Base-by-base conservation (phyloP, 495 filamentous ascomycete genomes). In the Trichodelitschia bisporula region DNA sequence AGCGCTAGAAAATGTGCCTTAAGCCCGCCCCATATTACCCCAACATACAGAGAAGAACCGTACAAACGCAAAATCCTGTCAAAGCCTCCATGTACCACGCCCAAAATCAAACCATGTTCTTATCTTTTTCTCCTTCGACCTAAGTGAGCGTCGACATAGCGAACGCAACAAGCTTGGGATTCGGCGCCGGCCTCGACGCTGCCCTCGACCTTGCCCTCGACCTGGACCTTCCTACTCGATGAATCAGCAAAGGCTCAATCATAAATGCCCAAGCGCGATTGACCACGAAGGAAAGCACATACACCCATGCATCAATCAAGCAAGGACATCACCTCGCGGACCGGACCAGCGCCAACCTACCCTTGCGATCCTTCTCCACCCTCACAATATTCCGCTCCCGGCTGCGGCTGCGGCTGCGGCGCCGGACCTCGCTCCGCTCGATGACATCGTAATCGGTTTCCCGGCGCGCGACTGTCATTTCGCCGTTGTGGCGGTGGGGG, bases 321-420 rank as follows among this genome's bases (percentile, higher is more conserved):
- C 40, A 44, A 51, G 48, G 58, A 46, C 48, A 54, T 62, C 49
- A 66, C 61, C 53, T 66, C 49, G 50, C 55, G 58, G 51, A 58
- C 29, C 48, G 38, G 40, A 55, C 48, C 51, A 74, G 61, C 52
- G 58, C 63, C 59, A 76, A 58, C 71, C 61, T 80, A 89, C 82
- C 77, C 73, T 64, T 78, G 52, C 69, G 69, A 46, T 90, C 76
- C 57, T 69, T 74, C 53, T 74, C 70, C 38, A 86, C 56, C 41
- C 77, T 62, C 14, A 72, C 42, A 9, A 66, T 47, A 31, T 66
- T 58, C 41, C 56, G 66, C 55, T 41, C 57, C 45, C 47, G 70
- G 57, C 44, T 65, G 13, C 40, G 37, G 34, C 40, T 48, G 31
- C 19, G 33, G 18, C 25, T 16, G 4, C 14, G 21, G 15, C 18